These are phyloP conservation scores for Hanseniaspora pseudoguilliermondii DNA, from an alignment of 805 yeast genomes.

Conservation along the genomic window DNA sequence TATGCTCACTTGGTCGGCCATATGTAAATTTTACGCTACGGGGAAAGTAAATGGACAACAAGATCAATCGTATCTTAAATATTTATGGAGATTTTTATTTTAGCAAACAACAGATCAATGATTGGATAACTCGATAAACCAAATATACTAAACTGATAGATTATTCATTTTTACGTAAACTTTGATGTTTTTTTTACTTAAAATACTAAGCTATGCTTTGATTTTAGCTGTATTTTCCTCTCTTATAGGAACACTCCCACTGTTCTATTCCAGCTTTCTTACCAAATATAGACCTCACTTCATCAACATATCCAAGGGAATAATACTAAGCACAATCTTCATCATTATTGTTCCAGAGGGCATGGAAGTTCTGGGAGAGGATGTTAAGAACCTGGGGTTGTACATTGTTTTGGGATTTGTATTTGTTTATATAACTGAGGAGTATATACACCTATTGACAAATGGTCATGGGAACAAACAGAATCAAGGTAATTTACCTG, in stretches of 20 bases:
- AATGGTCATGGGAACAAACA: constrained; percentile 15
- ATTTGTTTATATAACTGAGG: constrained; percentile 35
- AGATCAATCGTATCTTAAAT: too few species aligned
- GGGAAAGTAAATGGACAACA: too few species aligned
- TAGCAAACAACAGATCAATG: too few species aligned
- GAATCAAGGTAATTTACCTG: not conserved
- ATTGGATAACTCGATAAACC: too few species aligned
- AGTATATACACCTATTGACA: constrained; percentile 19
- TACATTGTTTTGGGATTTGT: constrained; percentile 39
- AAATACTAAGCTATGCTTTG: not conserved
- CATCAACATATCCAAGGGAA: constrained; percentile 31
- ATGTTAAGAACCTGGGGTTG: constrained; percentile 33
- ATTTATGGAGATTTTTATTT: too few species aligned
- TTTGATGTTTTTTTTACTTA: not conserved
- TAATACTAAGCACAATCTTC: constrained; percentile 42
- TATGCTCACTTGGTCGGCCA: too few species aligned
- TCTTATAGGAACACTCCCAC: not conserved
- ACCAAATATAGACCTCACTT: not conserved
- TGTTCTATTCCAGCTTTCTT: not conserved
- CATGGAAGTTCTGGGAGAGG: constrained; percentile 28
- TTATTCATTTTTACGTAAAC: too few species aligned
- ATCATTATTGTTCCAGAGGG: constrained; percentile 51
- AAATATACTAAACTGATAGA: too few species aligned
- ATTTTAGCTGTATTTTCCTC: not conserved
- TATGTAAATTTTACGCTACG: too few species aligned